phyloP scores from a whole-genome alignment of 2,329 filamentous ascomycete species.

The Xylariaceae sp. region DNA sequence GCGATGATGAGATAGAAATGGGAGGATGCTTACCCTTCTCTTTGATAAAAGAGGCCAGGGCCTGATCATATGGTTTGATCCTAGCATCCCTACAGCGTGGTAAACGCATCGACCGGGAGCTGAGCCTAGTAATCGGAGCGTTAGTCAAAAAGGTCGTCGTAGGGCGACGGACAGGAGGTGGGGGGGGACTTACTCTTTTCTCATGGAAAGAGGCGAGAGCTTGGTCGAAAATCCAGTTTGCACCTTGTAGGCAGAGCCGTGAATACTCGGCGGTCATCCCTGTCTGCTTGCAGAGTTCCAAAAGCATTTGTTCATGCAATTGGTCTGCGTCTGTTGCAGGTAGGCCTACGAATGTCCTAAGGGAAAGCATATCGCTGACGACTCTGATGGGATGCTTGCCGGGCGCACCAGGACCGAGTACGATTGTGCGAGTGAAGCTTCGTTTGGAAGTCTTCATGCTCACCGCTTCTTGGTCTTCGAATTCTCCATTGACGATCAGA shows the following conservation, averaged over 20 bases:
- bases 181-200: constrained; percentile 55
- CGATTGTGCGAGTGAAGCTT: constrained; percentile 76
- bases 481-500: constrained; percentile 77
- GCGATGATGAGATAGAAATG: too few relatives aligned
- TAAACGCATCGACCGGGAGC: constrained; percentile 47
- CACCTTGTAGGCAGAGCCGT: constrained; percentile 72
- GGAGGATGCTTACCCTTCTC: too few relatives aligned
- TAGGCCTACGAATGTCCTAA: constrained; percentile 59
- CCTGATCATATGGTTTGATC: too few relatives aligned
- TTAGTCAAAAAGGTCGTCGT: constrained; percentile 13
- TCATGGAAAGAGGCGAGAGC: constrained; percentile 71
- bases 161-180: background rate
- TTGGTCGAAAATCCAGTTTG: constrained; percentile 71
- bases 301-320: constrained; percentile 63
- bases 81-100: constrained; percentile 8
- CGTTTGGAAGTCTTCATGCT: constrained; percentile 57
- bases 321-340: constrained; percentile 40
- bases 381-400: constrained; percentile 64
- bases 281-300: constrained; percentile 70
- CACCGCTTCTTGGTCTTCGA: constrained; percentile 62
- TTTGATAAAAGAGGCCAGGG: too few relatives aligned
- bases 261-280: constrained; percentile 76
- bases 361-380: constrained; percentile 70
- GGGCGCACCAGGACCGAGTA: constrained; percentile 68
- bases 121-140: constrained; percentile 32